Percentiles rank a stretch among this genome's conserved stretches.
phyloP scores from a whole-genome alignment of 257 asterid genomes.

The Solanum sejunctum region DNA sequence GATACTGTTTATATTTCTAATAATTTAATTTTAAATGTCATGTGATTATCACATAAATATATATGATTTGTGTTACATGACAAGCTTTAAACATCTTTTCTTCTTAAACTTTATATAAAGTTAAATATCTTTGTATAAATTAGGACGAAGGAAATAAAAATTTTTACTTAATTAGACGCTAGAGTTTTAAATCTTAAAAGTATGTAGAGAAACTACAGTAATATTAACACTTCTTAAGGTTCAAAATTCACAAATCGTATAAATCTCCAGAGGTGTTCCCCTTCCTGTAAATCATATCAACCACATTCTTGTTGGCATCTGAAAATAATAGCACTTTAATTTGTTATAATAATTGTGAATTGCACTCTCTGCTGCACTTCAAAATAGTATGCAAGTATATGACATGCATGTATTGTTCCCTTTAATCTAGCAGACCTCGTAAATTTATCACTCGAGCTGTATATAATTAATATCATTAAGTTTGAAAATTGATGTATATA shows the following conservation, averaged over 20 bases:
- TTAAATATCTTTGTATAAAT: too few relatives aligned
- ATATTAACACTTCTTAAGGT: neutral
- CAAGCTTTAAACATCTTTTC: too few relatives aligned
- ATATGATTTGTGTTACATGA: too few relatives aligned
- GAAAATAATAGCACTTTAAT: neutral
- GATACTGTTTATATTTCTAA: too few relatives aligned
- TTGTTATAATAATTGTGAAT: neutral
- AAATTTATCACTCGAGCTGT: neutral
- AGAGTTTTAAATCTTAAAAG: too few relatives aligned
- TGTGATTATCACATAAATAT: too few relatives aligned
- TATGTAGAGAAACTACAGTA: neutral
- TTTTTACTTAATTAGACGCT: neutral
- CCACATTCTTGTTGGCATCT: too few relatives aligned
- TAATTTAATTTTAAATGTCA: too few relatives aligned
- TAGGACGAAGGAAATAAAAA: too few relatives aligned
- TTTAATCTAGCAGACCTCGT: neutral
- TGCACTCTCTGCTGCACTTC: neutral
- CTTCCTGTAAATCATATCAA: too few relatives aligned
- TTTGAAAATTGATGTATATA: neutral
- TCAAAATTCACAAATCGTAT: neutral
- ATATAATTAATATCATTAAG: neutral
- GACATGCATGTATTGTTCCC: too few relatives aligned
- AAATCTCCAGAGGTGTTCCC: neutral
- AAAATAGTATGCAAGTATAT: neutral
- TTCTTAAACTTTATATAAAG: too few relatives aligned